Conservation (phyloP, 495 filamentous ascomycete genomes). For the Extremus antarcticus region DNA sequence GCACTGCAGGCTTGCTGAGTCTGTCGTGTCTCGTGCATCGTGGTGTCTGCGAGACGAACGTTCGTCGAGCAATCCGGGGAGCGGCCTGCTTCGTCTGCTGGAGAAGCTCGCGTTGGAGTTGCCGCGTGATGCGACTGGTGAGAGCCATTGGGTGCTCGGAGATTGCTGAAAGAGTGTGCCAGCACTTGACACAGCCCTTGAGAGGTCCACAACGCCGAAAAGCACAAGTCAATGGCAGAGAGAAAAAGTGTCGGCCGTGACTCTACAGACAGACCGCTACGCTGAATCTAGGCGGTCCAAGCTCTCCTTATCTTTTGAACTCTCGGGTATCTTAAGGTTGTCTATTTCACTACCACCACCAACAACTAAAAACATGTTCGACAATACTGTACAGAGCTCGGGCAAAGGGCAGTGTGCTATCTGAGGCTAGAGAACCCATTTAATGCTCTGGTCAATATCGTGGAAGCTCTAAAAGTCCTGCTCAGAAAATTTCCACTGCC, state of each 20-base stretch:
- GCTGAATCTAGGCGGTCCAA: neutral
- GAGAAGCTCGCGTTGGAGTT: constrained; percentile 12
- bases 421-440: neutral
- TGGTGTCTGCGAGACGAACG: constrained; percentile 10
- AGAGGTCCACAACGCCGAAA: neutral
- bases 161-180: neutral
- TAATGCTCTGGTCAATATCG: neutral
- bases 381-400: too few species aligned
- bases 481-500: neutral
- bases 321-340: neutral
- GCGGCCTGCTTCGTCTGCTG: constrained; percentile 10
- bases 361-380: neutral
- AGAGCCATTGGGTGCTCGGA: constrained; percentile 14
- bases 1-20: neutral
- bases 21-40: neutral
- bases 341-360: neutral
- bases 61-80: constrained; percentile 3
- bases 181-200: neutral
- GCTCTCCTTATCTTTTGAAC: too few species aligned
- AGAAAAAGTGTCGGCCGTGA: neutral
- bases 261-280: neutral
- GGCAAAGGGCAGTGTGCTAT: too few species aligned
- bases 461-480: neutral
- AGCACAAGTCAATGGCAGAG: neutral
- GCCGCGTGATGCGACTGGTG: constrained; percentile 7